Conservation (phyloP, 139 green algal genomes). For the Desmodesmus armatus region DNA sequence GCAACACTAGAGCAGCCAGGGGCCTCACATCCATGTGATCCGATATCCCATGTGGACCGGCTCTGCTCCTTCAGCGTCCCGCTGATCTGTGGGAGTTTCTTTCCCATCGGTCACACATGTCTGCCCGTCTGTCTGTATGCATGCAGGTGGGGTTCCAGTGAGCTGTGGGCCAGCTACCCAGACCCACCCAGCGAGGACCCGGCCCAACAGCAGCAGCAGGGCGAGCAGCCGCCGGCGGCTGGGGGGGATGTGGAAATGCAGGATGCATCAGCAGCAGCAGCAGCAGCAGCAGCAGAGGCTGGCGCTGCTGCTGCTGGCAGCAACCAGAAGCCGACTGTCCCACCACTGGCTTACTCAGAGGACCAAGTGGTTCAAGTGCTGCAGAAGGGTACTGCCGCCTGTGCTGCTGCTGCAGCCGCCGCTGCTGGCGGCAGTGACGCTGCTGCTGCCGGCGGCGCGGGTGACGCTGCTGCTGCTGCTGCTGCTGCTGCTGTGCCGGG, state of each 20-base stretch:
- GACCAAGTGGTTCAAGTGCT: slow-evolving; percentile 54
- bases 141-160: slow-evolving; percentile 57
- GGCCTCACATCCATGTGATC: too few species aligned
- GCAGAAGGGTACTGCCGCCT: slow-evolving; percentile 33
- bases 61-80: too few species aligned
- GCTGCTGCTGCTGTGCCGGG: slow-evolving; percentile 16
- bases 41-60: too few species aligned
- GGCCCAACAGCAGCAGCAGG: background rate
- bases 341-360: slow-evolving; percentile 26
- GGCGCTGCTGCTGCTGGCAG: background rate
- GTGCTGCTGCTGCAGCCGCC: slow-evolving; percentile 5
- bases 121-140: too few species aligned
- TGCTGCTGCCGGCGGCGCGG: background rate
- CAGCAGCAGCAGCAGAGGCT: slow-evolving; percentile 35
- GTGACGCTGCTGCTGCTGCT: background rate
- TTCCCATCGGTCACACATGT: too few species aligned
- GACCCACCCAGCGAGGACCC: background rate
- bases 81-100: too few species aligned
- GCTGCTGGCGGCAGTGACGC: background rate
- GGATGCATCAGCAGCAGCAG: slow-evolving; percentile 6
- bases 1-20: too few species aligned
- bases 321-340: too few species aligned
- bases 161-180: slow-evolving; percentile 60
- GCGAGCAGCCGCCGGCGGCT: background rate
- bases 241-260: slow-evolving; percentile 16